These are phyloP conservation scores for Thielaviopsis musarum DNA, from an alignment of 2,329 filamentous ascomycete species.

Conservation along the genomic window DNA sequence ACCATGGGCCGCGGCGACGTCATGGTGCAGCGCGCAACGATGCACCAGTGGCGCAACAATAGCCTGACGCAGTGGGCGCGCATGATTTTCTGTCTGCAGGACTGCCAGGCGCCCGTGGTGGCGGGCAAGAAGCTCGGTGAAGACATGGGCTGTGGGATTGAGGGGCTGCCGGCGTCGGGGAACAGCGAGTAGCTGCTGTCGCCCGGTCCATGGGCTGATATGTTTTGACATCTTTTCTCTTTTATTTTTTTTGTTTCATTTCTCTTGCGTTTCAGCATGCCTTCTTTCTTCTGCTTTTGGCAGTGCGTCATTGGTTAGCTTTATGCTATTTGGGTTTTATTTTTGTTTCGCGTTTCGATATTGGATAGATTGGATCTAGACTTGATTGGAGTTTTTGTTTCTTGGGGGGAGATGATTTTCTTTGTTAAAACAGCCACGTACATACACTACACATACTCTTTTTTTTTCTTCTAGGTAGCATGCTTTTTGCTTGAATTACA, in stretches of 20 bases:
- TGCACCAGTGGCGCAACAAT: conserved; percentile 36
- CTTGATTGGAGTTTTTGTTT: background rate
- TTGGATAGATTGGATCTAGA: background rate
- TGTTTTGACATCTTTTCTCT: background rate
- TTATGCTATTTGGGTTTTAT: background rate
- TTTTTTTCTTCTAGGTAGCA: too few species aligned
- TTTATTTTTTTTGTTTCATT: background rate
- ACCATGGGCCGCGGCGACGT: conserved; percentile 33
- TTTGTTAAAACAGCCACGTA: background rate
- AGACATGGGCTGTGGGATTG: conserved; percentile 8
- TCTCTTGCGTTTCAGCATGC: background rate
- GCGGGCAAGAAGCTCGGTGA: conserved; percentile 6
- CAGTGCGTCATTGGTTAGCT: too few species aligned
- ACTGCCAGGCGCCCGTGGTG: conserved; percentile 14
- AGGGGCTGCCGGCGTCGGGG: background rate
- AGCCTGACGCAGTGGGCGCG: conserved; percentile 30
- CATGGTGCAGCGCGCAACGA: conserved; percentile 37
- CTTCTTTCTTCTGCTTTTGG: background rate
- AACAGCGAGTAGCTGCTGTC: background rate
- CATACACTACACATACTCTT: too few species aligned
- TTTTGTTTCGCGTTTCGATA: background rate
- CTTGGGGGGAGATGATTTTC: background rate
- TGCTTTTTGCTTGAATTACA: too few species aligned
- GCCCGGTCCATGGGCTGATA: background rate
- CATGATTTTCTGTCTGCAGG: conserved; percentile 27